Evolutionary conservation across 2,329 filamentous ascomycete genomes (phyloP), one percentile per base, ranked within the genome.

Genomic region (Fusarium dimerum): DNA sequence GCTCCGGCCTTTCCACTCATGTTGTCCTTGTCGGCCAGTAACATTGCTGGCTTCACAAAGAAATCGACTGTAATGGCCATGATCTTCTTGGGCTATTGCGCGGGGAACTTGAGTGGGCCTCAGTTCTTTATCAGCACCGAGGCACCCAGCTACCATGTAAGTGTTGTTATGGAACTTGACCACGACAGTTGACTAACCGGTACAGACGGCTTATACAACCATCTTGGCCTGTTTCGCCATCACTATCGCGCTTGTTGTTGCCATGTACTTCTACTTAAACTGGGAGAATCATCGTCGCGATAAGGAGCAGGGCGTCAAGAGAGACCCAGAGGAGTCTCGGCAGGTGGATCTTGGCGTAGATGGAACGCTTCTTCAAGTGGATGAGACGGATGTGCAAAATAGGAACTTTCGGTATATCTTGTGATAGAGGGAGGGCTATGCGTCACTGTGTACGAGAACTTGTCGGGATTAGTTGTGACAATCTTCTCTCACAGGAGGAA

Each of bases 31-130:
- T 73, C 83, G 29, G 77, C 77, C 1, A 76, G 81, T 7, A 86
- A 86, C 60, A 72, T 84, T 10, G 82, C 78, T 11, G 83, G 83
- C 1, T 80, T 83, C 46, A 86, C 83, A 2, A 86, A 86, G 70
- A 85, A 84, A 60, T 76, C 77, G 1, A 77, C 80, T 10, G 78
- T 80, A 6, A 77, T 84, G 9, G 81, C 82, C 1, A 77, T 81
- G 59, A 51, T 83, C 54, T 85, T 85, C 62, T 71, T 85, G 46
- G 76, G 78, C 3, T 84, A 82, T 78, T 79, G 78, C 40, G 73
- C 76, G 0, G 83, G 83, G 1, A 86, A 87, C 59, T 77, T 82
- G 4, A 78, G 82, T 32, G 81, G 79, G 0, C 81, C 82, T 0
- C 81, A 84, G 20, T 55, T 55, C 26, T 55, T 55, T 1, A 52